Evolutionary conservation across 179 eudicot genomes (phyloP).

Genomic region (Silene coronaria): DNA sequence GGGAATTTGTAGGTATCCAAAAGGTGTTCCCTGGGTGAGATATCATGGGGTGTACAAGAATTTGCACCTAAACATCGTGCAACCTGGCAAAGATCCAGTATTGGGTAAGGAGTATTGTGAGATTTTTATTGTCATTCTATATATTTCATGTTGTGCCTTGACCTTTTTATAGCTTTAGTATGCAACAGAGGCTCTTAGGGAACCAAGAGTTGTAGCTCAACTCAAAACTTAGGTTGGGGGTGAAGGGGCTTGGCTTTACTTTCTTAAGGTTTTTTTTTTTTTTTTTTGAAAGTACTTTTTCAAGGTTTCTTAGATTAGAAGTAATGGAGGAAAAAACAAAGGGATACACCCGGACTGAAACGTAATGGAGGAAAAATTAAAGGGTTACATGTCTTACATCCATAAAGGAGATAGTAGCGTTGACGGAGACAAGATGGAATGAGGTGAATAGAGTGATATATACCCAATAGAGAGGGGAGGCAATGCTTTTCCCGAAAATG

Average conservation of each 20-base stretch:
- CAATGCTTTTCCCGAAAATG: neutral
- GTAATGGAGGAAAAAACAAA: neutral
- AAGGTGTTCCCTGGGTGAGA: conserved; percentile 90
- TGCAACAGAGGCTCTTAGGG: neutral
- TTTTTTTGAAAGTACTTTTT: too few relatives aligned
- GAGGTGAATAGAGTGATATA: neutral
- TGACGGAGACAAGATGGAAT: neutral
- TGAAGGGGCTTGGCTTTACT: neutral
- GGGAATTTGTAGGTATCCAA: conserved; percentile 57
- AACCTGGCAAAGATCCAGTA: conserved; percentile 79
- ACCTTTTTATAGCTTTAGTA: neutral
- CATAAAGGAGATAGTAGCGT: neutral
- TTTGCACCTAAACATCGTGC: conserved; percentile 61
- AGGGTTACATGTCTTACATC: neutral
- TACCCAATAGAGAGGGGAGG: neutral
- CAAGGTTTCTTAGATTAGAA: neutral
- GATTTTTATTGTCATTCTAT: conserved; percentile 11
- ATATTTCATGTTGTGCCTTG: neutral
- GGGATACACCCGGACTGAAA: neutral
- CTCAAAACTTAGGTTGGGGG: neutral
- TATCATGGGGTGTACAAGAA: conserved; percentile 68
- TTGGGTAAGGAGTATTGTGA: conserved; percentile 48
- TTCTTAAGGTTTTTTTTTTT: neutral
- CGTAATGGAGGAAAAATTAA: neutral
- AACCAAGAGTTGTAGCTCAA: neutral